Conservation (phyloP, 352 stramenopile genomes). For the Pseudoperonospora humuli region DNA sequence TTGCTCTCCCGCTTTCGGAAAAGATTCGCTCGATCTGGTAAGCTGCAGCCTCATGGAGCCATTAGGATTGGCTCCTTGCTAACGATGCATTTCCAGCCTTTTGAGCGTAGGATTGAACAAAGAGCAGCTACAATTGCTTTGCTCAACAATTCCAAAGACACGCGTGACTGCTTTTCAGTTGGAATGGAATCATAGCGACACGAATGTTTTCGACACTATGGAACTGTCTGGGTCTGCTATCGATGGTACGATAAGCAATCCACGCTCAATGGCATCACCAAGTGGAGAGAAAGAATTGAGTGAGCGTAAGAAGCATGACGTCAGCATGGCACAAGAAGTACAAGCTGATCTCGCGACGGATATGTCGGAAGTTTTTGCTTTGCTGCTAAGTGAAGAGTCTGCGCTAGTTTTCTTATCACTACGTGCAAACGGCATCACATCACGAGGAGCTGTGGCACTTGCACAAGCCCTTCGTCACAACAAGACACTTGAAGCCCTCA, state of each 20-base stretch:
- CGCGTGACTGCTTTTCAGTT: conserved; percentile 48
- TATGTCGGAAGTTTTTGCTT: conserved; percentile 24
- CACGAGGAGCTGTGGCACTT: conserved; percentile 29
- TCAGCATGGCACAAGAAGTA: conserved; percentile 12
- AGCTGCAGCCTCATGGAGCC: not conserved
- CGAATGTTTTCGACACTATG: no score
- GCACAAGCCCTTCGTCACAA: conserved; percentile 34
- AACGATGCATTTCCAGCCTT: conserved; percentile 22
- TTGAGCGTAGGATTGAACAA: conserved; percentile 51
- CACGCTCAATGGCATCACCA: no score
- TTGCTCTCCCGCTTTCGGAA: conserved; percentile 35
- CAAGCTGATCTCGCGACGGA: conserved; percentile 2
- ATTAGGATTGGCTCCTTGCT: no score
- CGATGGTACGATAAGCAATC: conserved; percentile 7
- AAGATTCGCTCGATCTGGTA: conserved; percentile 54
- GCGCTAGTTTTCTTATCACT: conserved; percentile 50
- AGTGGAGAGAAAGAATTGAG: conserved; percentile 7
- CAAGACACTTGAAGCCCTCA: conserved; percentile 48
- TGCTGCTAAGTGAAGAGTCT: conserved; percentile 32
- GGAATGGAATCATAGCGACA: conserved; percentile 44
- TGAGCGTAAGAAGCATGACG: conserved; percentile 9
- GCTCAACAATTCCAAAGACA: conserved; percentile 38
- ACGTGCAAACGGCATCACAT: conserved; percentile 48
- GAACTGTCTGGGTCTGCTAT: no score
- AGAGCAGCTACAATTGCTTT: conserved; percentile 48